Evolutionary conservation across 2,329 filamentous ascomycete genomes (phyloP), one percentile per base, ranked within the genome.

Genomic region (Aschersonia sp.): DNA sequence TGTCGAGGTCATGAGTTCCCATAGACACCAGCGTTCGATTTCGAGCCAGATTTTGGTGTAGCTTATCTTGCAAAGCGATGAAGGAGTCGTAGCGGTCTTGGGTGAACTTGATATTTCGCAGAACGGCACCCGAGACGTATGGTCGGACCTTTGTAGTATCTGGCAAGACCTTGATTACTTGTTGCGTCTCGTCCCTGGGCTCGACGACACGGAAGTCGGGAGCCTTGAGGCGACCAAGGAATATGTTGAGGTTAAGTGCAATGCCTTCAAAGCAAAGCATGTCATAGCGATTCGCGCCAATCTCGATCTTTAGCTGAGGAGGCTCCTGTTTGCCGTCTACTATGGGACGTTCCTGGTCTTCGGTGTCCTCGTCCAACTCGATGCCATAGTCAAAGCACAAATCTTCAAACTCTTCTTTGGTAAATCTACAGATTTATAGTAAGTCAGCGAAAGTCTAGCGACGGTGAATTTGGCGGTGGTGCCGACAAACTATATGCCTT

Each of bases 331-430:
- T 79, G 63, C 84, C 84, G 69, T 87, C 76, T 58, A 85, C 76
- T 50, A 84, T 70, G 33, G 85, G 85, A 44, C 86, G 75, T 54
- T 87, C 80, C 49, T 78, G 74, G 58, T 86, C 75, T 56, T 87
- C 83, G 45, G 86, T 92, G 66, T 98, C 92, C 71, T 97, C 90
- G 70, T 98, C 92, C 57, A 98, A 78, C 68, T 98, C 92, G 63
- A 98, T 94, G 51, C 89, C 89, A 63, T 95, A 98, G 60, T 98
- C 90, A 76, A 98, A 98, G 68, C 92, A 97, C 57, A 98, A 75
- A 62, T 94, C 85, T 67, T 98, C 92, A 62, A 98, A 98, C 61
- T 94, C 87, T 59, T 94, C 80, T 54, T 87, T 92, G 48, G 90
- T 95, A 67, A 86, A 90, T 56, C 85, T 89, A 51, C 41, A 42